Evolutionary conservation across 1,284 basidiomycete species (phyloP).

Genomic region (Malassezia restricta): DNA sequence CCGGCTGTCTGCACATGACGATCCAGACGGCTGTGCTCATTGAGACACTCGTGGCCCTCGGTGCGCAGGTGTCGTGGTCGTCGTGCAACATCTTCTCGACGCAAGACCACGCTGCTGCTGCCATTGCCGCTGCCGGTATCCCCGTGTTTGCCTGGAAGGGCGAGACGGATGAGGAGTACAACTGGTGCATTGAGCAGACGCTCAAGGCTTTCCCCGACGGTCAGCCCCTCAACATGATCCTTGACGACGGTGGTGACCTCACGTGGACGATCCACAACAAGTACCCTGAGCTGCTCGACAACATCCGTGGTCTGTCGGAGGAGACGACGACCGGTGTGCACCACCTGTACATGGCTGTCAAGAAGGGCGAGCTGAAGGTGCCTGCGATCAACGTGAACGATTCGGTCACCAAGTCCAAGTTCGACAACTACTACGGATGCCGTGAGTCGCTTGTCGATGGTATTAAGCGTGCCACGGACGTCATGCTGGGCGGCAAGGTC

Average conservation of each 20-base stretch:
- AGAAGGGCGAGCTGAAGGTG: constrained; percentile 87
- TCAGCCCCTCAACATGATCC: constrained; percentile 91
- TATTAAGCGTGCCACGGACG: constrained; percentile 99
- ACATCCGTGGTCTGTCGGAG: constrained; percentile 75
- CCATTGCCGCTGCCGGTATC: constrained; percentile 93
- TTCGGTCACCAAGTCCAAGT: constrained; percentile 99
- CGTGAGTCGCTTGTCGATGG: constrained; percentile 99
- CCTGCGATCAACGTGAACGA: constrained; percentile 94
- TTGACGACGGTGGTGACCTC: constrained; percentile 97
- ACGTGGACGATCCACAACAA: constrained; percentile 92
- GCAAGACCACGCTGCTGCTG: constrained; percentile 91
- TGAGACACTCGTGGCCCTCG: constrained; percentile 64
- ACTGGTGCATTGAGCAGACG: constrained; percentile 88
- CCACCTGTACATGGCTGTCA: constrained; percentile 94
- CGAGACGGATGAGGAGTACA: constrained; percentile 97
- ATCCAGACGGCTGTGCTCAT: constrained; percentile 61
- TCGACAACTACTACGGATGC: constrained; percentile 59
- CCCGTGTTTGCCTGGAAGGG: constrained; percentile 99
- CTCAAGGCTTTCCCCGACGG: constrained; percentile 65
- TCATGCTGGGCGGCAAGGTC: constrained; percentile 99
- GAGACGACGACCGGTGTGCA: constrained; percentile 99
- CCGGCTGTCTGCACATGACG: constrained; percentile 64
- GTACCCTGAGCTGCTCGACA: constrained; percentile 41
- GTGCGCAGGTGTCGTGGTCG: constrained; percentile 97
- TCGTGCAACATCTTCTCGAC: constrained; percentile 99